phyloP scores from a whole-genome alignment of 805 yeast genomes.

The Wickerhamomyces queroliae region DNA sequence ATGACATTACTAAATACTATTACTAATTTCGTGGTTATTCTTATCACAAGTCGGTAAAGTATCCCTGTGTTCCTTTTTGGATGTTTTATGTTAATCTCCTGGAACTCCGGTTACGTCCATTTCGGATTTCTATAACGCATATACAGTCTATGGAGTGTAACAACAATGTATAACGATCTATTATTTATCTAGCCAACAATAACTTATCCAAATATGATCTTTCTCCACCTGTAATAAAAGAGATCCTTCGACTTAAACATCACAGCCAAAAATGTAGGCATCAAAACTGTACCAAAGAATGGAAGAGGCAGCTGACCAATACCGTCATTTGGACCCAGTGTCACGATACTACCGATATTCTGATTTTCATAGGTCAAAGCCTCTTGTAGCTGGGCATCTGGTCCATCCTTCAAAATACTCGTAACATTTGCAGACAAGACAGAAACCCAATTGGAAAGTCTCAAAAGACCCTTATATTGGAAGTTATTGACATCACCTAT shows the following conservation, averaged over 20 bases:
- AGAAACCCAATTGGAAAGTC: conserved; percentile 8
- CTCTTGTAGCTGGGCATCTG: neutral
- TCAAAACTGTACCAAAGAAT: conserved; percentile 11
- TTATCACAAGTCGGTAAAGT: no score
- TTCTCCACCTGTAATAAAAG: conserved; percentile 1
- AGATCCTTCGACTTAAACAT: conserved; percentile 14
- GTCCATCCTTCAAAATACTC: neutral
- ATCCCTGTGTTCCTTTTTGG: no score
- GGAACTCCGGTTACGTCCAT: no score
- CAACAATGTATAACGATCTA: no score
- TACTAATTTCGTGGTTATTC: no score
- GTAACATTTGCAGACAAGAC: conserved; percentile 16
- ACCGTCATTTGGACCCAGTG: conserved; percentile 22
- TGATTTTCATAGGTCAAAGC: neutral
- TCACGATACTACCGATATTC: conserved; percentile 6
- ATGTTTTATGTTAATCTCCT: no score
- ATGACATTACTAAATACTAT: no score
- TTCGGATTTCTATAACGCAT: no score
- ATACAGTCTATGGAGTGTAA: no score
- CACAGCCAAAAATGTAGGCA: conserved; percentile 18
- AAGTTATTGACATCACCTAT: conserved; percentile 27
- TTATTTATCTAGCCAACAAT: no score
- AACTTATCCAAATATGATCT: neutral
- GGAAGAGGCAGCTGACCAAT: conserved; percentile 23
- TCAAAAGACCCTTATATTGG: conserved; percentile 17